Percentiles rank a stretch among this genome's conserved stretches.
Conservation (phyloP, 331 rosid genomes). For the Pyrus hybrid region DNA sequence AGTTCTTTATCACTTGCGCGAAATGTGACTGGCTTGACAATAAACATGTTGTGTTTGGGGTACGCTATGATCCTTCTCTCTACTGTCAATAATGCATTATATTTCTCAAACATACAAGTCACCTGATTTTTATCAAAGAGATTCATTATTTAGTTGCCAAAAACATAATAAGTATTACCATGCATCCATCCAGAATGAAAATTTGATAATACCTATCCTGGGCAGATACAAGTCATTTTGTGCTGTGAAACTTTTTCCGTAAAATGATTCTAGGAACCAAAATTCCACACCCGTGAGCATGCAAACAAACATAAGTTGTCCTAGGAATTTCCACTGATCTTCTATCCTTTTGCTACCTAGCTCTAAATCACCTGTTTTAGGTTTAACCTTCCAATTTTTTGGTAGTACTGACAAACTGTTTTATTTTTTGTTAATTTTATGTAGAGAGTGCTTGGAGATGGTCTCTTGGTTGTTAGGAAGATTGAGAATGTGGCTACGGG, state of each 20-base stretch:
- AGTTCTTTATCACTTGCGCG: slow-evolving; percentile 92
- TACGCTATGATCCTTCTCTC: slow-evolving; percentile 31
- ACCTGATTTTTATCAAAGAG: not conserved
- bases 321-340: not conserved
- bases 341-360: not conserved
- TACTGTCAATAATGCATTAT: not conserved
- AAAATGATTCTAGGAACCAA: not conserved
- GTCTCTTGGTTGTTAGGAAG: slow-evolving; percentile 94
- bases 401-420: not conserved
- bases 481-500: slow-evolving; percentile 96
- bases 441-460: slow-evolving; percentile 99
- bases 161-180: not conserved
- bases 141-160: not conserved
- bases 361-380: not conserved
- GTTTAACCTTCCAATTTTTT: not conserved
- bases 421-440: slow-evolving; percentile 1
- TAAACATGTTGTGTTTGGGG: slow-evolving; percentile 99
- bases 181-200: not conserved
- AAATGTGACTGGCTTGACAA: slow-evolving; percentile 99
- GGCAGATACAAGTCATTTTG: not conserved
- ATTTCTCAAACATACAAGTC: not conserved
- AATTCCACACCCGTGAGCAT: not conserved
- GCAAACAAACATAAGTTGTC: not conserved
- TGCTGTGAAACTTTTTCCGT: not conserved
- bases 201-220: not conserved